Evolutionary conservation across 768 basidiomycete species (phyloP), one percentile per base, ranked within the genome.

Genomic region (Suillus weaverae): DNA sequence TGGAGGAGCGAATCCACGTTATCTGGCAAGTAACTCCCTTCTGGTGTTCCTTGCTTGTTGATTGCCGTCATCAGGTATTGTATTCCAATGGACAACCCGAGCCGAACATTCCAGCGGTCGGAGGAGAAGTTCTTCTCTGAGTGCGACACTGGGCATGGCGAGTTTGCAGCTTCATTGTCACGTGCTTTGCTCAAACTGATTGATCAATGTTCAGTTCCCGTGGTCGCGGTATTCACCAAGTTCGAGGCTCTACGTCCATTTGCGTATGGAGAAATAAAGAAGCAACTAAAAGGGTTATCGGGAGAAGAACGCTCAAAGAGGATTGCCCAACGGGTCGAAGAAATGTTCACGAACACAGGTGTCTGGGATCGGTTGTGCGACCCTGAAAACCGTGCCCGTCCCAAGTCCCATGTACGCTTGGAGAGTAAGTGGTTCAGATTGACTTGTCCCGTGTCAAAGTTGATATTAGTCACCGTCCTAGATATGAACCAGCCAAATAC

Each of bases 141-240:
- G 32, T 66, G 63, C 60, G 61, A 64, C 1, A 65, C 70, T 13
- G 64, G 62, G 26, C 39, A 30, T n/a, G 64, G 68, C 66, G 14
- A 44, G 60, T 46, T 1, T 48, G 20, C 14, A 41, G n/a, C 10
- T n/a, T 1, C 9, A 35, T 3, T 0, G 36, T 16, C 18, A 0
- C 38, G 51, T 56, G 1, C 59, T n/a, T 60, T 0, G 18, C 2
- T 26, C 26, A 26, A 2, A 39, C 38, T 61, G 36, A 22, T 9
- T 9, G 11, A 36, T 16, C n/a, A 3, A 5, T 9, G 0, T 39
- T 30, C 43, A 81, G 80, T 81, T 33, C 80, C 80, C 4, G 75
- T 80, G 4, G 69, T 81, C 36, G 73, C 70, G 0, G 61, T 81
- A 43, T 79, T 81, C 68, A 80, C 78, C 3, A 80, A 80, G 62